Evolutionary conservation across 768 basidiomycete species (phyloP), one percentile per base, ranked within the genome.

Genomic region (Leccinum boreale): DNA sequence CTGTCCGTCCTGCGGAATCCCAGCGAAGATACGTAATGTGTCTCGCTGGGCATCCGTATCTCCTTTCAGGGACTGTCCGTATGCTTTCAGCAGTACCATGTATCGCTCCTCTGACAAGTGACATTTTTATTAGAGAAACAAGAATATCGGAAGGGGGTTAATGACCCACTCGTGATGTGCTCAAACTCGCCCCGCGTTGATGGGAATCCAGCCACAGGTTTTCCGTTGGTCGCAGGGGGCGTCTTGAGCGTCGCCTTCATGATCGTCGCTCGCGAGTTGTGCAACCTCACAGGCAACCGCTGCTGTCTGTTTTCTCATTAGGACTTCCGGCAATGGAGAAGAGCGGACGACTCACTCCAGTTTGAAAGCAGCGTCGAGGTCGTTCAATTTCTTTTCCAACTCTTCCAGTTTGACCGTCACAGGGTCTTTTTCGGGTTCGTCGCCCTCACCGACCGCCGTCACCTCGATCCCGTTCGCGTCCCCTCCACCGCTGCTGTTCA

Each of bases 101-200:
- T 78, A 78, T 1, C 77, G 74, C 45, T 78, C 77, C 72, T 76
- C 77, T 77, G 62, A 3, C 7, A 24, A 10, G 10, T 10, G n/a
- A 44, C 15, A 36, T 36, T 8, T 36, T 31, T 31, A n/a, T 42
- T 5, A 11, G 19, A 0, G 1, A 44, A 12, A 36, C 14, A 14
- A 33, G 10, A 1, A 15, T 36, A 29, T 29, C 28, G 11, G 10
- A 1, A 3, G 28, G 26, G 28, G 28, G 28, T 9, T 4, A 31
- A n/a, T 2, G 8, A 39, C 42, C 11, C 29, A 78, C 77, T 78
- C 17, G 77, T 78, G n/a, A 78, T 69, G 60, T 78, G 77, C 60
- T 78, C 77, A 52, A 78, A 78, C 59, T 78, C 77, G 54, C 77
- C 77, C 52, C 75, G 72, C 1, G 74, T 71, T 4, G 42, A 47